Conservation (phyloP, 2,329 filamentous ascomycete genomes). For the Gliomastix tumulicola region DNA sequence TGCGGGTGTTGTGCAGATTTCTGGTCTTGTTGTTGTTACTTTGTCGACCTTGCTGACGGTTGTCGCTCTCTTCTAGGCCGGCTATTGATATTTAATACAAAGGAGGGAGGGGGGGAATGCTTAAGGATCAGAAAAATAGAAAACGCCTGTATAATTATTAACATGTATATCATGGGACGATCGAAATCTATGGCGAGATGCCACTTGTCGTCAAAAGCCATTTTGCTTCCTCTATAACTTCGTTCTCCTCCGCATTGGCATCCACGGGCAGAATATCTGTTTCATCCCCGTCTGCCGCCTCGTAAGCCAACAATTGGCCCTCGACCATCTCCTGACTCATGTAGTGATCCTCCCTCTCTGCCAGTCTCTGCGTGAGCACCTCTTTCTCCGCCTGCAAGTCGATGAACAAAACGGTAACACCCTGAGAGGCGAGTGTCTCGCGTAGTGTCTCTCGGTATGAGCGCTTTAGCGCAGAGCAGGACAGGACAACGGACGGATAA, state of each 20-base stretch:
- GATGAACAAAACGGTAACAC: slow-evolving; percentile 20
- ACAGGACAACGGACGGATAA: slow-evolving; percentile 20
- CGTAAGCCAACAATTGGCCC: slow-evolving; percentile 20
- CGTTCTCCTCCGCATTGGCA: slow-evolving; percentile 5
- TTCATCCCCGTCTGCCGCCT: slow-evolving; percentile 18
- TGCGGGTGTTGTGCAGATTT: too few species aligned
- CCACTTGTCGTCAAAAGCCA: too few species aligned
- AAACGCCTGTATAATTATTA: too few species aligned
- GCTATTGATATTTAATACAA: too few species aligned
- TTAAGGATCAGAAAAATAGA: too few species aligned
- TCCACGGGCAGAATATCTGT: slow-evolving; percentile 24
- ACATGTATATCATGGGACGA: too few species aligned
- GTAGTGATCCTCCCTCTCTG: slow-evolving; percentile 20
- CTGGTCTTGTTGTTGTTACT: too few species aligned
- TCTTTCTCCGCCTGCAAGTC: slow-evolving; percentile 23
- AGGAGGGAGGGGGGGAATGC: too few species aligned
- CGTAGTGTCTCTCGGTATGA: slow-evolving; percentile 23
- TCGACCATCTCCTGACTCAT: slow-evolving; percentile 26
- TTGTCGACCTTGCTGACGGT: too few species aligned
- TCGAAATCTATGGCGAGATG: too few species aligned
- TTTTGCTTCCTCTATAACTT: slow-evolving; percentile 10
- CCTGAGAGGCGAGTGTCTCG: slow-evolving; percentile 7
- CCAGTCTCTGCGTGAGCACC: slow-evolving; percentile 15
- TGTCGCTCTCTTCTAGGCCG: too few species aligned
- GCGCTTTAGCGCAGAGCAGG: slow-evolving; percentile 28